A percentile compares a stretch with the other conserved stretches of the same genome.
phyloP scores from a whole-genome alignment of 73 alveolate genomes.

The Urostyla sp. region DNA sequence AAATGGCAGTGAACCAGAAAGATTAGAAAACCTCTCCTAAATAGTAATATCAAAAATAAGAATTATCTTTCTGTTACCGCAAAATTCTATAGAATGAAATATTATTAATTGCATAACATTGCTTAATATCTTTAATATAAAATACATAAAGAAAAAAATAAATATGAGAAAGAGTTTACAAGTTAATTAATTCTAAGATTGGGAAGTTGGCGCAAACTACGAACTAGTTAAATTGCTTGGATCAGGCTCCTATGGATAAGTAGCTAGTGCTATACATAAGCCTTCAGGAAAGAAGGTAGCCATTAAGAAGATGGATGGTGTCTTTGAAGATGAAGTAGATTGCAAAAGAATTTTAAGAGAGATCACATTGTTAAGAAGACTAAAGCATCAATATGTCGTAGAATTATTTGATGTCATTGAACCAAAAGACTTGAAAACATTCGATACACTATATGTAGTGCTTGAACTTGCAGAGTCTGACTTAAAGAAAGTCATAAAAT shows the following conservation, averaged over 20 bases:
- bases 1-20: no score
- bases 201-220: conserved; percentile 80
- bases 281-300: conserved; percentile 61
- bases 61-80: no score
- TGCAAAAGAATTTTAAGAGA: conserved; percentile 74
- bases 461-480: conserved; percentile 79
- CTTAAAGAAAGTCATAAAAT: conserved; percentile 79
- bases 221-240: conserved; percentile 67
- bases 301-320: conserved; percentile 61
- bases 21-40: no score
- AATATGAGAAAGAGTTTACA: not conserved
- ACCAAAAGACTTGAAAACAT: conserved; percentile 23
- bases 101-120: no score
- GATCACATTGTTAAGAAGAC: conserved; percentile 69
- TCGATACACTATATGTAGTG: conserved; percentile 67
- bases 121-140: no score
- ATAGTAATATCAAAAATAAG: no score
- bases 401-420: conserved; percentile 70
- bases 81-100: no score
- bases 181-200: conserved; percentile 14
- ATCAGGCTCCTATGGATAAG: conserved; percentile 71
- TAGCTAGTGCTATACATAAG: conserved; percentile 51
- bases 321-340: conserved; percentile 68
- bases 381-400: conserved; percentile 76
- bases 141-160: not conserved